Evolutionary conservation across 345 rosid genomes (phyloP).

Genomic region (Hibiscus syriacus): DNA sequence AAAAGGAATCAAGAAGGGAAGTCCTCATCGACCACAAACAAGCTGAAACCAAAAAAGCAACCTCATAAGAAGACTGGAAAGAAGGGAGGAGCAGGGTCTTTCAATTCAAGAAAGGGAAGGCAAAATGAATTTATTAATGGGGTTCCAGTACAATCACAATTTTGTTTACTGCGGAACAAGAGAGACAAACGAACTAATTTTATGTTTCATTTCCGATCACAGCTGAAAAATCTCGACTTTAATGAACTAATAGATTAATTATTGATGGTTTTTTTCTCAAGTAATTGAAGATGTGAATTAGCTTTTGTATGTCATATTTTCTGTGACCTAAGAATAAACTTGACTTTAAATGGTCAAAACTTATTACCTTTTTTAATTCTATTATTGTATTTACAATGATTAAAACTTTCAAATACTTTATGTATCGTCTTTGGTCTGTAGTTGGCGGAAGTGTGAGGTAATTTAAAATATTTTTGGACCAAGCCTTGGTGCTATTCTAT

Average conservation of each 20-base stretch:
- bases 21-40: constrained; percentile 28
- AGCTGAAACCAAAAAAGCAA: constrained; percentile 42
- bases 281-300: too few species aligned
- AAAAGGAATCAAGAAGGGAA: constrained; percentile 28
- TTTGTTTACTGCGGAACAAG: neutral
- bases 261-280: too few species aligned
- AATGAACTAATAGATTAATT: too few species aligned
- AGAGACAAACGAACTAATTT: too few species aligned
- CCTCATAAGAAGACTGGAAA: constrained; percentile 30
- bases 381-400: neutral
- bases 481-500: neutral
- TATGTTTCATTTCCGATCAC: too few species aligned
- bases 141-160: neutral
- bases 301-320: too few species aligned
- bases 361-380: neutral
- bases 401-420: neutral
- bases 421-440: neutral
- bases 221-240: too few species aligned
- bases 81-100: constrained; percentile 23
- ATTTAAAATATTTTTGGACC: neutral
- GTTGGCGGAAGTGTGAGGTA: neutral
- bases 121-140: neutral
- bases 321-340: too few species aligned
- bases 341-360: too few species aligned
- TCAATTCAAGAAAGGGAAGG: constrained; percentile 27